Evolutionary conservation across 2,329 filamentous ascomycete species (phyloP), one percentile per base, ranked within the genome.

Genomic region (Sporothrix brasiliensis): DNA sequence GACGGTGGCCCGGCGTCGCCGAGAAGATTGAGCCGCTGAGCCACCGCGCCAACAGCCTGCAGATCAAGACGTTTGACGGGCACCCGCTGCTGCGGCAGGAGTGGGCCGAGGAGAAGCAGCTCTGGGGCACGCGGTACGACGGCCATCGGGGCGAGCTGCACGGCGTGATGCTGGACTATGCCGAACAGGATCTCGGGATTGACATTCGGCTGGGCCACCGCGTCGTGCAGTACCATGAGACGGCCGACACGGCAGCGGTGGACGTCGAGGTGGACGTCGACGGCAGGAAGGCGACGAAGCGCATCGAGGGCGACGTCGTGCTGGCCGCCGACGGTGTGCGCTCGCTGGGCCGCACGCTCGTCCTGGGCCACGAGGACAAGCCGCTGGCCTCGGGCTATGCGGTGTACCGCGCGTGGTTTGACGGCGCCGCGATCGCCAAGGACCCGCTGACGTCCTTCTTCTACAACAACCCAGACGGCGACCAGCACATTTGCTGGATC

Each of bases 91-190:
- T 72, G 56, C 69, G 69, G 13, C 73, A 74, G 70, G 67, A 47
- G n/a, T 73, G 70, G 70, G 68, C 54, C 5, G 13, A 69, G 53
- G 73, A 74, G 71, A 70, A 72, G 24, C 16, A 75, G 47, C 77
- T 80, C 67, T 79, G 80, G 71, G 81, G 82, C 6, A 82, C 80
- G 2, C 80, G 83, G 5, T 85, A 86, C 75, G 86, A 87, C 73
- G 85, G 85, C 1, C 85, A 87, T 74, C 78, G 85, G 11, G 84
- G 83, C 16, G 84, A 85, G 75, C 78, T 87, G 52, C 85, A 87
- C 74, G 78, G 80, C 56, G 80, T 85, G 30, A 77, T 87, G 4
- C 83, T 83, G 69, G 78, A 83, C 13, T 82, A 86, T 74, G 85
- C 84, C 0, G 80, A 78, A 60, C 79, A 84, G 65, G 81, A 83